These are phyloP conservation scores for Pyrenula aspistea DNA, from an alignment of 495 filamentous ascomycete genomes.

Conservation along the genomic window DNA sequence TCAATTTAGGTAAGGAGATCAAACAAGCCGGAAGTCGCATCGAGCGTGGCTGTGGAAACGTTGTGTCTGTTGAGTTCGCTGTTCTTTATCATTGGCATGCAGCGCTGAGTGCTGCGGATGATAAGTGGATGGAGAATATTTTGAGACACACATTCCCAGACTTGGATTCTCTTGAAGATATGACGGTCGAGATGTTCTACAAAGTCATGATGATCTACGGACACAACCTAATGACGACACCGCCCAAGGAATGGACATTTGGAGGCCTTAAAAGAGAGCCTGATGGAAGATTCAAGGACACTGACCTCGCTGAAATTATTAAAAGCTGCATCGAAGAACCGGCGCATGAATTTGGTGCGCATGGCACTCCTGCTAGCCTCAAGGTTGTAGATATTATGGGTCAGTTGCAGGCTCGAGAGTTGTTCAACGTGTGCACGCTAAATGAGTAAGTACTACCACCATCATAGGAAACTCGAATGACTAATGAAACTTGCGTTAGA, in stretches of 20 bases:
- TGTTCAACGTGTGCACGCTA: slow-evolving; percentile 52
- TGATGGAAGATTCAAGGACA: slow-evolving; percentile 45
- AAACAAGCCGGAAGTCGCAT: background rate
- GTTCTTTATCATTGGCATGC: slow-evolving; percentile 65
- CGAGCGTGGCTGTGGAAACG: slow-evolving; percentile 47
- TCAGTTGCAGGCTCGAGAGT: slow-evolving; percentile 59
- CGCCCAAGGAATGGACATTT: slow-evolving; percentile 43
- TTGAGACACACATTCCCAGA: slow-evolving; percentile 8
- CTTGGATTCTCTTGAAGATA: background rate
- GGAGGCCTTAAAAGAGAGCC: slow-evolving; percentile 23
- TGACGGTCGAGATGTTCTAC: background rate
- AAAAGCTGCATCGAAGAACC: slow-evolving; percentile 45
- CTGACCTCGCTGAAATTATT: slow-evolving; percentile 50
- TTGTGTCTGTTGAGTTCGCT: slow-evolving; percentile 63
- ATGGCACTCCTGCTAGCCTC: slow-evolving; percentile 52
- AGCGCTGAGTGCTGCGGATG: slow-evolving; percentile 47
- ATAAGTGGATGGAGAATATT: slow-evolving; percentile 51
- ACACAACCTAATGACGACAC: background rate
- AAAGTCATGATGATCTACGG: background rate
- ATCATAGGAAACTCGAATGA: background rate
- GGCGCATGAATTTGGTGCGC: slow-evolving; percentile 41
- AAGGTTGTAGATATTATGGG: slow-evolving; percentile 60
- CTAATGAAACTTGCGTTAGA: background rate
- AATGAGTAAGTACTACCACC: slow-evolving; percentile 37
- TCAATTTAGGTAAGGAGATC: background rate